Evolutionary conservation across 2,329 filamentous ascomycete species (phyloP), one percentile per base, ranked within the genome.

Genomic region (Stagonosporopsis chrysanthemi): DNA sequence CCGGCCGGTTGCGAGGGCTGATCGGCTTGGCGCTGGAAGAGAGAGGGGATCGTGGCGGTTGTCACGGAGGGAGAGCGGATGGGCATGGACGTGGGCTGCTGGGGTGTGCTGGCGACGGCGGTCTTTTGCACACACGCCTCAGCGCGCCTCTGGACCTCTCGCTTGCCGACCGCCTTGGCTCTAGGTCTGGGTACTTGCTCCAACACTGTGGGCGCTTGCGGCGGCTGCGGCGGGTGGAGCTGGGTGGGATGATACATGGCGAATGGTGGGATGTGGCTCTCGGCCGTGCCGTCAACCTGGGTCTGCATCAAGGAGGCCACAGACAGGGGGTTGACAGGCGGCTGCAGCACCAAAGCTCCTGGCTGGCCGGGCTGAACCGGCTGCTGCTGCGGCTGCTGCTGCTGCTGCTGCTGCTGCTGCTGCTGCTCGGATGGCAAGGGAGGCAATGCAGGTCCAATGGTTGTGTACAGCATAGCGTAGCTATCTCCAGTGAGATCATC

Each of bases 401-500:
- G n/a, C n/a, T n/a, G n/a, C n/a, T n/a, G n/a, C n/a, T n/a, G n/a
- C n/a, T 61, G 58, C 36, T 62, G 68, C 35, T 62, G 70, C 41
- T 62, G 63, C 51, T 73, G 66, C 58, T 84, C 65, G 76, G 83
- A 63, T 79, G 22, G 83, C 78, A 74, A 56, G 7, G 70, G 71
- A 42, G 82, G 77, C n/a, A 92, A 77, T 3, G 80, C 81, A 39
- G 84, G 84, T 2, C 86, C 86, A 45, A 92, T 79, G 28, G 88
- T 85, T 17, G 84, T 82, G 71, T 91, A 95, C 15, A 96, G 81
- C 45, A 87, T 83, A 1, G 91, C 90, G 75, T 97, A 99, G 45
- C 90, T 88, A 76, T 99, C 95, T 22, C 89, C 90, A 63, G 97
- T 90, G n/a, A 98, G 83, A 70, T 99, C 95, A 68, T 99, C 95